phyloP scores from a whole-genome alignment of 768 basidiomycete genomes.

The Fistulinella prunicolor region DNA sequence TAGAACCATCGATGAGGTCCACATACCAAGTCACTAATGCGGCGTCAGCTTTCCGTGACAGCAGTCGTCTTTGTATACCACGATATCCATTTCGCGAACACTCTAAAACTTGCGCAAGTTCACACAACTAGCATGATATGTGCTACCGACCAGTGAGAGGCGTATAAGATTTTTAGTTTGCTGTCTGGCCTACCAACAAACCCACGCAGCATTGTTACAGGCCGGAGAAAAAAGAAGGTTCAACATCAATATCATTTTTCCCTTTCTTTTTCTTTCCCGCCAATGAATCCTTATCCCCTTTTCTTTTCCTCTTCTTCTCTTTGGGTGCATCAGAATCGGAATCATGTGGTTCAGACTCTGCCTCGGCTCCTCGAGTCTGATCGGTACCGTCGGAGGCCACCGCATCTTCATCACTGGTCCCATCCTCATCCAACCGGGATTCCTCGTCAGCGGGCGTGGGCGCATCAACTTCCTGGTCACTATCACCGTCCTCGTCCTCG shows the following conservation, averaged over 20 bases:
- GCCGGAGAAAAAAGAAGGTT: conserved; percentile 65
- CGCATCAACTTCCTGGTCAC: conserved; percentile 18
- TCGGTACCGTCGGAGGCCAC: conserved; percentile 1
- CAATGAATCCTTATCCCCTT: conserved; percentile 50
- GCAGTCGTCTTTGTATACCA: no score
- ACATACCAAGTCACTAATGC: no score
- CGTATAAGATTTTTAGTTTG: no score
- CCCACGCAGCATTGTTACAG: conserved; percentile 43
- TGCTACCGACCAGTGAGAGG: no score
- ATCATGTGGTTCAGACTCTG: conserved; percentile 24
- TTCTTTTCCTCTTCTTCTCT: conserved; percentile 54
- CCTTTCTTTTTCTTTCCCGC: conserved; percentile 54
- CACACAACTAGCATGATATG: no score
- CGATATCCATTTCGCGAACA: no score
- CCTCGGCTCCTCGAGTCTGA: conserved; percentile 11
- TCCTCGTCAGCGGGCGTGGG: conserved; percentile 26
- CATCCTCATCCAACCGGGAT: conserved; percentile 15
- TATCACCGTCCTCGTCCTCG: conserved; percentile 34
- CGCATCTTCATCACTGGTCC: conserved; percentile 7
- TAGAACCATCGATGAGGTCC: no score
- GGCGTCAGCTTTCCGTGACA: no score
- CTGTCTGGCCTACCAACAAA: no score
- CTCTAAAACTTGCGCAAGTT: no score
- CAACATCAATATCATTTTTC: conserved; percentile 54
- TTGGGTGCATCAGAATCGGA: conserved; percentile 31